Evolutionary conservation across 208 protist species (phyloP).

Genomic region (Angomonas ambiguus): DNA sequence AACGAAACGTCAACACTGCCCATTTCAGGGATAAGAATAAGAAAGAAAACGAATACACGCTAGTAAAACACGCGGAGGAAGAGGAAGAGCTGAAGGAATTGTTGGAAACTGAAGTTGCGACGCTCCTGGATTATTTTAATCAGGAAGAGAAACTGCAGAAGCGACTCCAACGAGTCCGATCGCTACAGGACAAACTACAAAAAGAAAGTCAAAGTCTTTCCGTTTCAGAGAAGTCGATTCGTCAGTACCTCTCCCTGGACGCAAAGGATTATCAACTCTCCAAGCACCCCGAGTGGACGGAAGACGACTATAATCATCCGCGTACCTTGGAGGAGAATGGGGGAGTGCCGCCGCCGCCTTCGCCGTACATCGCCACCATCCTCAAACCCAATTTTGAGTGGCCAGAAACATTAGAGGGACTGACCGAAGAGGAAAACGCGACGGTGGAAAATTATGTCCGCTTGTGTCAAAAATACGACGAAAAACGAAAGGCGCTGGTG

Average conservation of each 20-base stretch:
- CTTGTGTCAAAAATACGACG: conserved; percentile 33
- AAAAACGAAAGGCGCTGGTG: conserved; percentile 15
- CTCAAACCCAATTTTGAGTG: conserved; percentile 18
- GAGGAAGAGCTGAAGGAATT: conserved; percentile 18
- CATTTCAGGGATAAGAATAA: neutral
- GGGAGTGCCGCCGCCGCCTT: neutral
- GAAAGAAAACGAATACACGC: neutral
- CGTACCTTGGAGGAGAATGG: neutral
- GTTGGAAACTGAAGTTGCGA: neutral
- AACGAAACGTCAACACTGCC: neutral
- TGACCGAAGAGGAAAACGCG: conserved; percentile 35
- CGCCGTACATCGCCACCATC: neutral
- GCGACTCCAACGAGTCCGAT: neutral
- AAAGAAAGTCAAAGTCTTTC: conserved; percentile 10
- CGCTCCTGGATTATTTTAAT: neutral
- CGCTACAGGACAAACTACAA: neutral
- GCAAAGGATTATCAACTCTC: conserved; percentile 8
- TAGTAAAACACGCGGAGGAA: neutral
- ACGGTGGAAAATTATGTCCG: conserved; percentile 23
- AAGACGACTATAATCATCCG: neutral
- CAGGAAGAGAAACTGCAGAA: conserved; percentile 5
- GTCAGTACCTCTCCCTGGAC: conserved; percentile 3
- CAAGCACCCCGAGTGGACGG: neutral
- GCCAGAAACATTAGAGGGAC: conserved; percentile 30
- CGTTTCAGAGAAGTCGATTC: conserved; percentile 33